Percentiles rank a stretch among this genome's conserved stretches.
Evolutionary conservation across 441 rosid genomes (phyloP).

Genomic region (Croton laevigatus): DNA sequence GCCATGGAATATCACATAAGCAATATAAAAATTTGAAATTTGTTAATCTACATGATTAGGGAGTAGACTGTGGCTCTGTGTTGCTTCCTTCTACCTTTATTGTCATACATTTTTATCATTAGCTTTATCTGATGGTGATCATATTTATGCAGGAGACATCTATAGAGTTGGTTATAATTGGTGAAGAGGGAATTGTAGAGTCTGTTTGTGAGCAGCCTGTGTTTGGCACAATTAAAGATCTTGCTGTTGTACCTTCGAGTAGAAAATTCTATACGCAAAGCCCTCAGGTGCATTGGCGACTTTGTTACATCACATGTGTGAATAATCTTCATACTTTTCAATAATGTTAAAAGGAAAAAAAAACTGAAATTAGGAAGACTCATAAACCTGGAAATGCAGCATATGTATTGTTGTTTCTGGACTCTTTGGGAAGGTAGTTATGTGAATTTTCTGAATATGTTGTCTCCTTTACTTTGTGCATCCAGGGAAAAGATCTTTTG

Average conservation of each 20-base stretch:
- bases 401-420: not conserved
- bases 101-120: not conserved
- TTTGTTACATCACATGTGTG: not conserved
- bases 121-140: conserved; percentile 1
- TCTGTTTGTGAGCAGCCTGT: conserved; percentile 86
- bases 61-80: not conserved
- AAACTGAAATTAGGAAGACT: conserved; percentile 8
- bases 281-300: conserved; percentile 42
- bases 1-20: not conserved
- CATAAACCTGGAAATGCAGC: not conserved
- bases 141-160: conserved; percentile 72
- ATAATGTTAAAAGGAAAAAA: not conserved
- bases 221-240: conserved; percentile 86
- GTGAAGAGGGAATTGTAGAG: conserved; percentile 72
- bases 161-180: conserved; percentile 73
- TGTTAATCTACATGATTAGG: not conserved
- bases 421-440: not conserved
- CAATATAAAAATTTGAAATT: not conserved
- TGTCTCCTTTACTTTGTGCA: conserved; percentile 35
- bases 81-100: not conserved
- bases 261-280: conserved; percentile 39
- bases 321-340: not conserved
- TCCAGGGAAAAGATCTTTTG: conserved; percentile 76
- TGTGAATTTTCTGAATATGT: conserved; percentile 12
- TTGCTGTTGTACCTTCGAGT: conserved; percentile 70